Evolutionary conservation across 108 stramenopile species (phyloP).

Genomic region (Pseudonitzschia delicatissima): DNA sequence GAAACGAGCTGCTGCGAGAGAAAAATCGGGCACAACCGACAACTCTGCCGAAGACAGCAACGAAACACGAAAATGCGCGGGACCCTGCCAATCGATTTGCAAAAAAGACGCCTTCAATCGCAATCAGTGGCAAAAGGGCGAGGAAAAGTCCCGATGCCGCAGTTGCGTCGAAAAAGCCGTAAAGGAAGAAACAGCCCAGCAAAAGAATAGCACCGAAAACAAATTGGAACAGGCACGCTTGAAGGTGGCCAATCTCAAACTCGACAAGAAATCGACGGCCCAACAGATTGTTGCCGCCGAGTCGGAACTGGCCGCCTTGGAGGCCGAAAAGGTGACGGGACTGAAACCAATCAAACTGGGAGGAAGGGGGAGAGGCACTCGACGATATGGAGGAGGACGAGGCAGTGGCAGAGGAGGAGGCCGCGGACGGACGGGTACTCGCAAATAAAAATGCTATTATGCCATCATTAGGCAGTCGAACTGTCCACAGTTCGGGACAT

Average conservation of each 20-base stretch:
- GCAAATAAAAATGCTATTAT: too few relatives aligned
- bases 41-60: slow-evolving; percentile 24
- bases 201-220: slow-evolving; percentile 18
- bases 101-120: slow-evolving; percentile 30
- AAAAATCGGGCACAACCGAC: background rate
- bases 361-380: slow-evolving; percentile 24
- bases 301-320: slow-evolving; percentile 41
- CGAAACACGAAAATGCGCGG: slow-evolving; percentile 30
- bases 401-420: background rate
- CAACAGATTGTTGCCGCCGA: slow-evolving; percentile 37
- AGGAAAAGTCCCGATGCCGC: slow-evolving; percentile 43
- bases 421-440: background rate
- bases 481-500: too few relatives aligned
- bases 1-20: slow-evolving; percentile 36
- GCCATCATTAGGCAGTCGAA: too few relatives aligned
- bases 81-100: slow-evolving; percentile 17
- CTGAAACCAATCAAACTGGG: slow-evolving; percentile 42
- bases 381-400: slow-evolving; percentile 23
- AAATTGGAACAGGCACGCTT: slow-evolving; percentile 23
- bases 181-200: slow-evolving; percentile 24
- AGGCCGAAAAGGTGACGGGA: slow-evolving; percentile 56
- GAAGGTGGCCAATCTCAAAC: slow-evolving; percentile 24
- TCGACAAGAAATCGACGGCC: slow-evolving; percentile 10
- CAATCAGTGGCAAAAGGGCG: slow-evolving; percentile 46
- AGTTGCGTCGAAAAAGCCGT: slow-evolving; percentile 47